These are phyloP conservation scores for Inosperma sp. DNA, from an alignment of 768 basidiomycete species.

Conservation along the genomic window DNA sequence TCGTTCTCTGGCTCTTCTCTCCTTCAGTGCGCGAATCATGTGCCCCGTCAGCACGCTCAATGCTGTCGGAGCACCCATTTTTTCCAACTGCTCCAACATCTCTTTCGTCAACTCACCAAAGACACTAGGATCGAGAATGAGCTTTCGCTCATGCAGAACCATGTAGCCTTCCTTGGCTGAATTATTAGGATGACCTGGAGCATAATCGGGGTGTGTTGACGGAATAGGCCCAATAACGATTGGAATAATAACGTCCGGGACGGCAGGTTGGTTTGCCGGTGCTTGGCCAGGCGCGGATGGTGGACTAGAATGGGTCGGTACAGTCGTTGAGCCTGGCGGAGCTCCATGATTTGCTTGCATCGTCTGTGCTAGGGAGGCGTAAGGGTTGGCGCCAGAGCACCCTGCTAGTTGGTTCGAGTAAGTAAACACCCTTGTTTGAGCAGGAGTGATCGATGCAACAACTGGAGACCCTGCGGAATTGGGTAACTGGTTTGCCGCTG, in stretches of 20 bases:
- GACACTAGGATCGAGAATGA: constrained; percentile 81
- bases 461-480: constrained; percentile 17
- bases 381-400: constrained; percentile 42
- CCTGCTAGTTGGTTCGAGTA: no score
- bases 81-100: constrained; percentile 71
- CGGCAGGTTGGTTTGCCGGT: constrained; percentile 22
- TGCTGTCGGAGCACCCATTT: constrained; percentile 77
- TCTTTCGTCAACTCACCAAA: constrained; percentile 74
- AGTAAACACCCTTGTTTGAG: constrained; percentile 40
- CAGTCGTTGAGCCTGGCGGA: constrained; percentile 27
- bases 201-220: constrained; percentile 53
- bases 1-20: constrained; percentile 49
- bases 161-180: constrained; percentile 57
- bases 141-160: constrained; percentile 76
- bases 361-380: constrained; percentile 33
- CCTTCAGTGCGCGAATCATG: constrained; percentile 82
- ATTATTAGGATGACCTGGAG: constrained; percentile 43
- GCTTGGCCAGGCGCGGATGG: constrained; percentile 27
- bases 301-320: constrained; percentile 18
- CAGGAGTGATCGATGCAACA: constrained; percentile 19
- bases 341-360: no score
- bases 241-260: constrained; percentile 64
- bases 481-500: background rate
- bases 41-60: constrained; percentile 77
- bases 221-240: constrained; percentile 74